phyloP scores from a whole-genome alignment of 257 asterid genomes.

The Gardenia jasminoides region DNA sequence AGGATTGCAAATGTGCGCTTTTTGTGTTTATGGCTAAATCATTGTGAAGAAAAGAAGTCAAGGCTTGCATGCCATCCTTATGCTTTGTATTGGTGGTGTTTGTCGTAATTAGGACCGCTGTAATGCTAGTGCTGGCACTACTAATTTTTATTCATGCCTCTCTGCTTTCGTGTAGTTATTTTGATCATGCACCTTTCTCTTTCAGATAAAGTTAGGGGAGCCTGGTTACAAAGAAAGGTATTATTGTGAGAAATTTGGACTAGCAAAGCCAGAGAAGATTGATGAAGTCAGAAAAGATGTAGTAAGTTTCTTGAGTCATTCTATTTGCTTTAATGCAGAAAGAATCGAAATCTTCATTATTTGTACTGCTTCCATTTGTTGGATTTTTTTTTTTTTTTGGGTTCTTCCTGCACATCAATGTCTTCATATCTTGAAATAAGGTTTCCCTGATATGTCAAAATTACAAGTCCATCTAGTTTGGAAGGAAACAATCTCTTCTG shows the following conservation, averaged over 20 bases:
- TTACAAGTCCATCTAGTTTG: background rate
- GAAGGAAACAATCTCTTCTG: background rate
- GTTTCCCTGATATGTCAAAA: background rate
- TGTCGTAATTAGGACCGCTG: background rate
- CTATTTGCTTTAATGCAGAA: background rate
- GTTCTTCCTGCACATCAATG: background rate
- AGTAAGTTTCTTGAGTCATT: conserved; percentile 46
- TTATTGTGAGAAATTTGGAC: conserved; percentile 80
- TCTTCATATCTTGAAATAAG: background rate
- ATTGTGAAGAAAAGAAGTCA: background rate
- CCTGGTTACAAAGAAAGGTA: conserved; percentile 97
- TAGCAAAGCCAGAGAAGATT: conserved; percentile 55
- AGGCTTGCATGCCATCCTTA: background rate
- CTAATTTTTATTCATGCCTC: background rate
- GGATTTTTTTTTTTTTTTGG: background rate
- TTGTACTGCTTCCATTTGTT: background rate
- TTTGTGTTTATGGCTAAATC: no score
- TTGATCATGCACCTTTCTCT: background rate
- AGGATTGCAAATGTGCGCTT: background rate
- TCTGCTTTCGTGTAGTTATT: background rate
- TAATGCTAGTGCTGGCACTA: background rate
- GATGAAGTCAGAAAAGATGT: conserved; percentile 69
- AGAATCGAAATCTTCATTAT: background rate
- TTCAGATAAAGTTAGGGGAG: conserved; percentile 87
- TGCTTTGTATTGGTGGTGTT: background rate